A percentile compares a stretch with the other conserved stretches of the same genome.
These are phyloP conservation scores for Candida suzukii DNA, from an alignment of 805 yeast species.

Conservation along the genomic window DNA sequence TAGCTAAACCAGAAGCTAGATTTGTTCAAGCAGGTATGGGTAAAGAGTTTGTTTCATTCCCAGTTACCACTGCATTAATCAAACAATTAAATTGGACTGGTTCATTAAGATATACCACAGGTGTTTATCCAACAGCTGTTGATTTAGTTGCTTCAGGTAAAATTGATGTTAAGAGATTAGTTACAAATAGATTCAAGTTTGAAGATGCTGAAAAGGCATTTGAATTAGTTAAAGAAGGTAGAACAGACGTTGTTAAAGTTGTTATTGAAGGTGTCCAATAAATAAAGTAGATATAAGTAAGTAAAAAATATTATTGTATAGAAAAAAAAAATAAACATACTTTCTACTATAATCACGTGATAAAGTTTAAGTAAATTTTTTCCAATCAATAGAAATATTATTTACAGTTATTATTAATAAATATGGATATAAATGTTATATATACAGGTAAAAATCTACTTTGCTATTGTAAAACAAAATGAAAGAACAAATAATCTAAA, in stretches of 20 bases:
- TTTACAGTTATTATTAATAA: no score
- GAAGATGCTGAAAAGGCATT: slow-evolving; percentile 65
- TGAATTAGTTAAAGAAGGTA: slow-evolving; percentile 50
- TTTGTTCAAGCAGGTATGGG: slow-evolving; percentile 17
- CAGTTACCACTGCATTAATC: neutral
- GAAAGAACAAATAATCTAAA: no score
- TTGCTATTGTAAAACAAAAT: no score
- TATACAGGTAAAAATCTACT: no score
- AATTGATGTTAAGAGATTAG: slow-evolving; percentile 52
- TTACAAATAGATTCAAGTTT: slow-evolving; percentile 61
- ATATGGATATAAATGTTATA: no score
- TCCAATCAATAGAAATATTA: no score
- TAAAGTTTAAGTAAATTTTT: no score
- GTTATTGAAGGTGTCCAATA: slow-evolving; percentile 34
- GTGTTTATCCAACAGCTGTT: slow-evolving; percentile 63
- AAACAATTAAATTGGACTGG: slow-evolving; percentile 62
- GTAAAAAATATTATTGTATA: no score
- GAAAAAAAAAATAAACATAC: no score
- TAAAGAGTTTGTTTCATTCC: neutral
- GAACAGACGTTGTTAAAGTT: slow-evolving; percentile 49
- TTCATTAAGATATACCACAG: slow-evolving; percentile 62
- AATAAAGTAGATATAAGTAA: no score
- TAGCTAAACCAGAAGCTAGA: slow-evolving; percentile 16
- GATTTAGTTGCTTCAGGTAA: slow-evolving; percentile 50
- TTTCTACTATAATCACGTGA: no score